A percentile compares a stretch with the other conserved stretches of the same genome.
Conservation (phyloP, 768 basidiomycete genomes). For the Leccinellum luteum region DNA sequence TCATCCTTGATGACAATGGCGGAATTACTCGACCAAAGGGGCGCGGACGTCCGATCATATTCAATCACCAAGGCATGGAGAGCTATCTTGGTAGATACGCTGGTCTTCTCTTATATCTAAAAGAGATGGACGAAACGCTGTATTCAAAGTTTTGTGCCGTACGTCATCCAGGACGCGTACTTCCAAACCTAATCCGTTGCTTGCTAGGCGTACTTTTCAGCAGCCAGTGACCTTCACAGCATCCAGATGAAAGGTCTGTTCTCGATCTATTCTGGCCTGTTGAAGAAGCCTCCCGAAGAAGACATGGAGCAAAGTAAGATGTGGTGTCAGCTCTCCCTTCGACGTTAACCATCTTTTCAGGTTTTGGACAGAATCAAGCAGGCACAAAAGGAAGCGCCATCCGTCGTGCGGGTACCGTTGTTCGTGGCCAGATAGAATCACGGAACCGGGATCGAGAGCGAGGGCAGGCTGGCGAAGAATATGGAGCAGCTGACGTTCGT, state of each 20-base stretch:
- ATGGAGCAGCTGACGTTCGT: conserved; percentile 69
- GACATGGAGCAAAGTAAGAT: conserved; percentile 66
- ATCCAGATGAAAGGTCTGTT: conserved; percentile 78
- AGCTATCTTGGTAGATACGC: conserved; percentile 83
- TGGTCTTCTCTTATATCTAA: conserved; percentile 87
- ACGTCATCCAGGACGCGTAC: conserved; percentile 29
- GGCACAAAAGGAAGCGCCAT: conserved; percentile 53
- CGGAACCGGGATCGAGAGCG: conserved; percentile 45
- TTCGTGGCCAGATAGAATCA: conserved; percentile 70
- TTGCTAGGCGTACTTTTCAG: conserved; percentile 85
- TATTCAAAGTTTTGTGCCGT: conserved; percentile 92
- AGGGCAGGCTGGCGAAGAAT: conserved; percentile 55
- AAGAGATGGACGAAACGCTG: conserved; percentile 90
- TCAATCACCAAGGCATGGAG: conserved; percentile 74
- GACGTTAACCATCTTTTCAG: conserved; percentile 32
- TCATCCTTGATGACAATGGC: conserved; percentile 61
- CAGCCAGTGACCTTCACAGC: conserved; percentile 77
- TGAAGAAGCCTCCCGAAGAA: conserved; percentile 72
- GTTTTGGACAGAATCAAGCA: conserved; percentile 39
- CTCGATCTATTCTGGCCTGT: conserved; percentile 48
- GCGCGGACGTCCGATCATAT: conserved; percentile 46
- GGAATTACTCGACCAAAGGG: conserved; percentile 50
- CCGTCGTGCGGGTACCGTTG: conserved; percentile 80
- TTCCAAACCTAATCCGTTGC: conserved; percentile 1
- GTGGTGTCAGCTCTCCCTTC: neutral